phyloP scores from a whole-genome alignment of 2,329 filamentous ascomycete genomes.

The Teratosphaeria zuluensis region DNA sequence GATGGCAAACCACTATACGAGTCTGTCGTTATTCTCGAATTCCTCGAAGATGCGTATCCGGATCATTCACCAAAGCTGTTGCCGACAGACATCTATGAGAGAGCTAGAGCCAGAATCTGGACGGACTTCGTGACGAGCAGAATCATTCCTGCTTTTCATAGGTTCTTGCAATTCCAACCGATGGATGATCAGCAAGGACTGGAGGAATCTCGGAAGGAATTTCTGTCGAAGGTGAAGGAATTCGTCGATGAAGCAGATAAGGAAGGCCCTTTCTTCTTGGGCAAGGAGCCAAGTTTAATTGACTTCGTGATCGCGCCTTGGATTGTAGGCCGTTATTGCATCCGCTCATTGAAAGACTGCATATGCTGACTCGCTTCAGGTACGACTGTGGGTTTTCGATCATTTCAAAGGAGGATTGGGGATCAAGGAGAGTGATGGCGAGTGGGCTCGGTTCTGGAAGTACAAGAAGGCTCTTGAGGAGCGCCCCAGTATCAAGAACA shows the following conservation, averaged over 20 bases:
- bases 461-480: constrained; percentile 53
- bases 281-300: constrained; percentile 53
- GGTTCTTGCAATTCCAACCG: constrained; percentile 43
- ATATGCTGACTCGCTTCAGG: constrained; percentile 4
- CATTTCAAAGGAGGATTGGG: constrained; percentile 57
- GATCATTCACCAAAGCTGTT: constrained; percentile 44
- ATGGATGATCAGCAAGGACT: constrained; percentile 29
- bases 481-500: constrained; percentile 56
- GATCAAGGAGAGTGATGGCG: constrained; percentile 39
- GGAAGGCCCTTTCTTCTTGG: constrained; percentile 58
- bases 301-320: constrained; percentile 66
- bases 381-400: constrained; percentile 62
- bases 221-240: constrained; percentile 49
- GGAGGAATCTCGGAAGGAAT: constrained; percentile 47
- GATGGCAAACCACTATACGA: constrained; percentile 57
- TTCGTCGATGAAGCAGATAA: constrained; percentile 54
- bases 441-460: constrained; percentile 55
- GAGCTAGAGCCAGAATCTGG: constrained; percentile 60
- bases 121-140: constrained; percentile 60
- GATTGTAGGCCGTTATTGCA: constrained; percentile 38
- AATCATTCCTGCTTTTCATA: constrained; percentile 62
- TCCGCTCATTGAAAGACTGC: not conserved
- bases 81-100: constrained; percentile 52
- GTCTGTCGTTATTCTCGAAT: constrained; percentile 63
- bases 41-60: constrained; percentile 61